phyloP scores from a whole-genome alignment of 805 yeast genomes.

The Kluyveromyces nonfermentans region DNA sequence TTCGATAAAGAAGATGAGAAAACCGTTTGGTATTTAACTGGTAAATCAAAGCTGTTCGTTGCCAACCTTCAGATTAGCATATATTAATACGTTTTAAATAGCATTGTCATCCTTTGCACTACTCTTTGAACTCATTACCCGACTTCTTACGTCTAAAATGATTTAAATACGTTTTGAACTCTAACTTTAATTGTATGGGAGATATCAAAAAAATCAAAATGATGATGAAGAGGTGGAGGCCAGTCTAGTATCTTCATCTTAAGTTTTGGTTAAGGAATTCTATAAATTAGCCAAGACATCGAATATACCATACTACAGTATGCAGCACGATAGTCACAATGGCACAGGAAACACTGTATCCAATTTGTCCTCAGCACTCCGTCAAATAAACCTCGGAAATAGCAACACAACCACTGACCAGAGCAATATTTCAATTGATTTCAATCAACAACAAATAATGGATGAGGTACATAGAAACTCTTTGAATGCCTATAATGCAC shows the following conservation, averaged over 20 bases:
- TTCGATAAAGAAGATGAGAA: slow-evolving; percentile 11
- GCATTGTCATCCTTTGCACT: not conserved
- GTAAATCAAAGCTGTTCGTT: too few relatives aligned
- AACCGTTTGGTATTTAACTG: not conserved
- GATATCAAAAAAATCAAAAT: not conserved
- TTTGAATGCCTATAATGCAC: slow-evolving; percentile 9
- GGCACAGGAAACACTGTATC: slow-evolving; percentile 17
- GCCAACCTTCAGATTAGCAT: too few relatives aligned
- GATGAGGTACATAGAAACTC: slow-evolving; percentile 7
- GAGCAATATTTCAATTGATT: slow-evolving; percentile 21
- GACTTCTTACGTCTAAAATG: not conserved
- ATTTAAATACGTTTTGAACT: not conserved
- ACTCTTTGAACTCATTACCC: not conserved
- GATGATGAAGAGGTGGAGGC: not conserved
- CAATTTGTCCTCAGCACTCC: slow-evolving; percentile 28
- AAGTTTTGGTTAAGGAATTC: too few relatives aligned
- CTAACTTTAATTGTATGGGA: not conserved
- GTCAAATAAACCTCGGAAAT: slow-evolving; percentile 27
- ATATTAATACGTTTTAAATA: not conserved
- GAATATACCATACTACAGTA: not conserved
- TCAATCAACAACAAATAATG: slow-evolving; percentile 10
- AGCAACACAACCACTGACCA: slow-evolving; percentile 23
- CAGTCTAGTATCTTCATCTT: too few relatives aligned
- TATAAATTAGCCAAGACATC: not conserved
- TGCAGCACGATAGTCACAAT: slow-evolving; percentile 3